Evolutionary conservation across 805 yeast genomes (phyloP).

Genomic region (Maudiozyma saulgeensis): DNA sequence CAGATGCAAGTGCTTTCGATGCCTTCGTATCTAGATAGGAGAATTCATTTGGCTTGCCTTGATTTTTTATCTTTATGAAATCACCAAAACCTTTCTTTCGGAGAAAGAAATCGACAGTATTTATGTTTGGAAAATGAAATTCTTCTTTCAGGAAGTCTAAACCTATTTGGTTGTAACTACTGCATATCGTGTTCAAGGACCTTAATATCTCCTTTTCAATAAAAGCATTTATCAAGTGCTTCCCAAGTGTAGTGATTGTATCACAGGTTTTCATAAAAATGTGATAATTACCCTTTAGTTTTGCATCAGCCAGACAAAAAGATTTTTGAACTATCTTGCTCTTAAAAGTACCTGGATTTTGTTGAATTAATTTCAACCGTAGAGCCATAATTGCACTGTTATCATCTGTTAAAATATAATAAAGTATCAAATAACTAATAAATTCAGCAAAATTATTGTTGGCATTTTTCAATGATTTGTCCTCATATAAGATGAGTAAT

Average conservation of each 20-base stretch:
- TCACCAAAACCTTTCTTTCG: slow-evolving; percentile 30
- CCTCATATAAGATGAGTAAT: slow-evolving; percentile 51
- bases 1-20: slow-evolving; percentile 31
- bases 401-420: slow-evolving; percentile 66
- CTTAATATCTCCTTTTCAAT: slow-evolving; percentile 48
- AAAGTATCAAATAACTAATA: slow-evolving; percentile 60
- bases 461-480: slow-evolving; percentile 25
- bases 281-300: slow-evolving; percentile 41
- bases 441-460: slow-evolving; percentile 46
- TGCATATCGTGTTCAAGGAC: slow-evolving; percentile 46
- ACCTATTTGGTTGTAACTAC: slow-evolving; percentile 43
- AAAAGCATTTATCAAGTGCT: slow-evolving; percentile 43
- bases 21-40: slow-evolving; percentile 28
- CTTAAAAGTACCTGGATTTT: slow-evolving; percentile 9
- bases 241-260: slow-evolving; percentile 34
- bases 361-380: slow-evolving; percentile 14
- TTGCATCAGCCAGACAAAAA: slow-evolving; percentile 26
- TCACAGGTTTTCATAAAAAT: slow-evolving; percentile 38
- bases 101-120: slow-evolving; percentile 37
- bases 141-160: slow-evolving; percentile 31
- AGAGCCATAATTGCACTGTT: slow-evolving; percentile 23
- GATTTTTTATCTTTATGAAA: slow-evolving; percentile 25
- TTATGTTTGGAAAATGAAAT: slow-evolving; percentile 33
- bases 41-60: slow-evolving; percentile 21
- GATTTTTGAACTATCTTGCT: slow-evolving; percentile 20